Conservation (phyloP, 352 stramenopile genomes). For the Pythium periplocum region DNA sequence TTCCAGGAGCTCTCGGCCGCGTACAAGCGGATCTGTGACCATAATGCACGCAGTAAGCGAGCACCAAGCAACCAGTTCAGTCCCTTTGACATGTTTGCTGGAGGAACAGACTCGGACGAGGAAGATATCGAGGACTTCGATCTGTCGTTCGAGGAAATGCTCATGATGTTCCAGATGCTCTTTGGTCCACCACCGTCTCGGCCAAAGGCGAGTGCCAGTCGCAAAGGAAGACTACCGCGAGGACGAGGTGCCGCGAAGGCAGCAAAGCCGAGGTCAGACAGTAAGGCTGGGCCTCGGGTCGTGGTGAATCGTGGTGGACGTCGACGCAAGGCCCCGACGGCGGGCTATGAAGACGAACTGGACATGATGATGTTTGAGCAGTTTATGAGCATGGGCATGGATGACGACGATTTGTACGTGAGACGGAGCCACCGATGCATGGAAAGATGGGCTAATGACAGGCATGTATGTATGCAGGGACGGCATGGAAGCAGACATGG, state of each 20-base stretch:
- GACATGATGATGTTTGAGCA: constrained; percentile 29
- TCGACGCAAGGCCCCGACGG: constrained; percentile 1
- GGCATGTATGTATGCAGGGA: constrained; percentile 10
- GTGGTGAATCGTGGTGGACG: background rate
- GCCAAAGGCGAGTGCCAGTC: background rate
- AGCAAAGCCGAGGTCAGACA: too few species aligned
- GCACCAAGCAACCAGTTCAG: constrained; percentile 7
- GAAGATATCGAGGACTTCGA: constrained; percentile 30
- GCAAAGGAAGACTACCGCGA: too few species aligned
- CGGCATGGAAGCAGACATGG: constrained; percentile 40
- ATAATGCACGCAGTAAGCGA: constrained; percentile 20
- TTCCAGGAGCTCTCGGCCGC: constrained; percentile 69
- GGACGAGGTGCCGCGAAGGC: too few species aligned
- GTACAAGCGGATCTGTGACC: constrained; percentile 65
- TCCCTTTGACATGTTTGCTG: constrained; percentile 5
- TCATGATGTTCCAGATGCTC: constrained; percentile 75
- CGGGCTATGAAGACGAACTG: constrained; percentile 12
- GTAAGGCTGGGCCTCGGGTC: too few species aligned
- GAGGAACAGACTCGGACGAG: constrained; percentile 13
- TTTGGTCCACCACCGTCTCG: constrained; percentile 23
- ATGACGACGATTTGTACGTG: constrained; percentile 22
- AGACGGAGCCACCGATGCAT: background rate
- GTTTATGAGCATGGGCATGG: constrained; percentile 23
- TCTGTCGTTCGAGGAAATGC: constrained; percentile 62
- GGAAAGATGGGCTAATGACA: too few species aligned